phyloP scores from a whole-genome alignment of 164 flowering plant species.

The Taxillus chinensis region DNA sequence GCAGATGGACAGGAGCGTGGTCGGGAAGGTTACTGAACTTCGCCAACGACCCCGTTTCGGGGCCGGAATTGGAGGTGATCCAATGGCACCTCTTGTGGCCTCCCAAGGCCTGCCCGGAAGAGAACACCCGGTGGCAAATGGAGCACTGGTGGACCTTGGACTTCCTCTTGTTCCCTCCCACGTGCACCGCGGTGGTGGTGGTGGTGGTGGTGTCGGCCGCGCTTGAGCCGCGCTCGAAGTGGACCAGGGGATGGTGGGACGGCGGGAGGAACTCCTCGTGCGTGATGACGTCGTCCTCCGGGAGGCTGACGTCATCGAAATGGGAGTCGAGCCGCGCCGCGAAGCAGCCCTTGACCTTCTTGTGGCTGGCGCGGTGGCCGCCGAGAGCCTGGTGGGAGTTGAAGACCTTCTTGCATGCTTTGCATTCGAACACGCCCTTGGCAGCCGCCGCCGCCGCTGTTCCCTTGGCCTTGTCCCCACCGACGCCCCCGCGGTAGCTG shows the following conservation, averaged over 20 bases:
- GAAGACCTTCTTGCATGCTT: constrained; percentile 82
- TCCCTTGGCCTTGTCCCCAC: constrained; percentile 31
- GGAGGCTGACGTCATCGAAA: constrained; percentile 21
- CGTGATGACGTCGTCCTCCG: constrained; percentile 46
- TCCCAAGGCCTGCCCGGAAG: constrained; percentile 86
- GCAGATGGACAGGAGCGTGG: not conserved
- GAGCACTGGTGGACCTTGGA: constrained; percentile 83
- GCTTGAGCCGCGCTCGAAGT: constrained; percentile 15
- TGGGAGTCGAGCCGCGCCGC: constrained; percentile 52
- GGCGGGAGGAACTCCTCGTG: constrained; percentile 34
- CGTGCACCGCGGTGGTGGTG: constrained; percentile 12
- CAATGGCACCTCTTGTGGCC: constrained; percentile 98
- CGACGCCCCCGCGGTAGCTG: not conserved
- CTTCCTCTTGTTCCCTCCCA: constrained; percentile 21
- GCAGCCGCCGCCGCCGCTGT: constrained; percentile 16
- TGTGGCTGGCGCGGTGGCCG: constrained; percentile 94
- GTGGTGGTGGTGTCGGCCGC: constrained; percentile 3
- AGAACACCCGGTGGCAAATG: constrained; percentile 71
- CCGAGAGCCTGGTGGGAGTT: constrained; percentile 93
- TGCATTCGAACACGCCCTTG: constrained; percentile 76
- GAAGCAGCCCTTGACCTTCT: constrained; percentile 91
- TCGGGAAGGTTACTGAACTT: constrained; percentile 25
- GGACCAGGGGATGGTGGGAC: constrained; percentile 16
- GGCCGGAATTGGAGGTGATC: constrained; percentile 56
- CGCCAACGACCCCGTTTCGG: constrained; percentile 26